Base-by-base conservation (phyloP, 257 asterid species). In the Thymus quinquecostatus region DNA sequence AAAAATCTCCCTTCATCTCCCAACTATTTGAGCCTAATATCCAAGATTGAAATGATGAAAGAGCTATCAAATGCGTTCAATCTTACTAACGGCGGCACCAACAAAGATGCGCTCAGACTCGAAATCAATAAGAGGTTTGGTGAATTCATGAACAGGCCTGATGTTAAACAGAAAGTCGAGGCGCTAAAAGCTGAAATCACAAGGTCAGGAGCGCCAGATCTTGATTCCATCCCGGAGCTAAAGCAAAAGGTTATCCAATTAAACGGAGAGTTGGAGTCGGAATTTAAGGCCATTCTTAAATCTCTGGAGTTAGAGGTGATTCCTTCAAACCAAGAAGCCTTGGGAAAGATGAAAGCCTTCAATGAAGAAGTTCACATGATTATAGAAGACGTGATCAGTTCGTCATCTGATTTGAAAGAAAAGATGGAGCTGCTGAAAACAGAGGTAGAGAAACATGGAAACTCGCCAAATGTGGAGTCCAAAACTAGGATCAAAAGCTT, bases 1-100 rank as follows among this genome's bases (percentile, higher is more conserved):
- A 76, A 76, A 69, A 87, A 71, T 5, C 85, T 94, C 49, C 85
- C 90, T 34, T 59, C 80, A 47, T 88, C 95, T 82, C 90, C 96
- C 30, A 87, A 88, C 71, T 88, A 85, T 82, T 53, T 80, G 45
- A 85, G 83, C 79, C 78, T 94, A 69, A 76, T 72, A 66, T 53
- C 73, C 70, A 91, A 86, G 83, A 83, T 89, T 70, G 86, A 78
- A 34, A 81, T 79, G 89, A 72, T 84, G 74, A 79, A 80, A 59
- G 92, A 89, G 69, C 69, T 93, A 60, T 80, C 87, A 69, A 72
- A 70, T 53, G 75, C 81, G 55, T 84, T 70, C 77, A 71, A 72
- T 73, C 69, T 73, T 27, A 65, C 89, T 0, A 79, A 75, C 64
- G 63, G 76, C 77, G 73, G 76, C 60, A 59, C 75, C 75, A 74